Percentiles rank a stretch among this genome's conserved stretches.
Conservation (phyloP, 139 green algal species). For the Zygnema cylindricum region DNA sequence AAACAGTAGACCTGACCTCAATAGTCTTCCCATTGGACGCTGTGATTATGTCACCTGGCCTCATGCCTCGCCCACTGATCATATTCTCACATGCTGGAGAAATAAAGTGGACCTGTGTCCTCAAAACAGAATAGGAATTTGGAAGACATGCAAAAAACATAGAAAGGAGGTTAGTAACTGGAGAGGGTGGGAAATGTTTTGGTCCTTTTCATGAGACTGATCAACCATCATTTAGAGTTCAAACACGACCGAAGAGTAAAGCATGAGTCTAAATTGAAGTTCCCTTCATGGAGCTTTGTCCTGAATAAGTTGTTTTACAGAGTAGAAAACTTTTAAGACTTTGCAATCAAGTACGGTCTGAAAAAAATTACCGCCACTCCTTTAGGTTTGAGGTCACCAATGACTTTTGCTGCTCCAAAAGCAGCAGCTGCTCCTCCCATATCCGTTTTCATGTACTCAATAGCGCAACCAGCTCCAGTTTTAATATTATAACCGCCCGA, state of each 20-base stretch:
- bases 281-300: too few relatives aligned
- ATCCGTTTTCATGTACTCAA: conserved; percentile 87
- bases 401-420: conserved; percentile 56
- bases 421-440: conserved; percentile 74
- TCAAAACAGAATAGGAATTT: background rate
- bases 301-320: too few relatives aligned
- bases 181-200: too few relatives aligned
- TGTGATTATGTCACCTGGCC: conserved; percentile 91
- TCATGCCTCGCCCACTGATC: conserved; percentile 84
- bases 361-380: conserved; percentile 66
- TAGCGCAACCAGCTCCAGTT: conserved; percentile 77
- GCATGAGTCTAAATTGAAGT: too few relatives aligned
- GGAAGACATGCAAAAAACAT: background rate
- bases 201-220: too few relatives aligned
- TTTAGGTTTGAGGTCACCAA: conserved; percentile 71
- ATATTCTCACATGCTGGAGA: conserved; percentile 96
- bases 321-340: too few relatives aligned
- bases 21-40: conserved; percentile 91
- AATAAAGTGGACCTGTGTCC: conserved; percentile 91
- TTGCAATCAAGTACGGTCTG: too few relatives aligned
- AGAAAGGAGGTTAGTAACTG: too few relatives aligned
- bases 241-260: too few relatives aligned
- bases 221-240: too few relatives aligned
- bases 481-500: conserved; percentile 74
- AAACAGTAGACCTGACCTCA: too few relatives aligned